Evolutionary conservation across 257 asterid species (phyloP), one percentile per base, ranked within the genome.

Genomic region (Solanum sitiens): DNA sequence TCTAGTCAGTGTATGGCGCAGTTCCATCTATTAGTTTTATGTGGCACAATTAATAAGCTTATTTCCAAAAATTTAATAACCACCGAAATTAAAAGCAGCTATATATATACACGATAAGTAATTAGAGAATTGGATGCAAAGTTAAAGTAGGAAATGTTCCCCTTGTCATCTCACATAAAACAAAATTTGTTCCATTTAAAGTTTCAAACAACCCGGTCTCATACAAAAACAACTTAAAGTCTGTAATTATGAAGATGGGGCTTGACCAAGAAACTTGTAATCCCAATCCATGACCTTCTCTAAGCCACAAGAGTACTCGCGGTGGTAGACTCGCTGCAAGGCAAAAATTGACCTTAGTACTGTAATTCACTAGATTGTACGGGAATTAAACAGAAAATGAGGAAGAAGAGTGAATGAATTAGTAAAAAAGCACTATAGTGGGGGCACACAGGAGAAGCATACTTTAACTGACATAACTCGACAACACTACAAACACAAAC

Each of bases 291-390:
- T 77, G 84, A 50, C 50, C 68, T 80, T 65, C 72, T 76, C 82
- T 77, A 87, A 14, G 91, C 91, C 84, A 91, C 92, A 33, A 91
- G 91, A 10, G 90, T 91, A 87, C 91, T 91, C 75, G 92, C 92
- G 5, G 91, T 91, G 86, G 92, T 87, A 33, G 92, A 91, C 77
- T 91, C 92, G 3, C 91, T 91, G 91, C 88, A 89, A 87, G 87
- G 79, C 20, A 80, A 47, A 80, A 16, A 30, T 8, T 47, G 20
- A 30, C 16, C n/a, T 80, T 10, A 80, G 85, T 27, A 80, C 40
- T 30, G 12, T 27, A 80, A 11, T 47, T 47, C 25, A 15, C n/a
- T 10, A 18, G 3, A 80, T 80, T 16, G 6, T 27, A 4, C 16
- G 30, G 30, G 16, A 79, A 7, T 27, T 15, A 5, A 25, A 77